Evolutionary conservation across 306 rosid species (phyloP).

Genomic region (Styphnolobium japonicum): DNA sequence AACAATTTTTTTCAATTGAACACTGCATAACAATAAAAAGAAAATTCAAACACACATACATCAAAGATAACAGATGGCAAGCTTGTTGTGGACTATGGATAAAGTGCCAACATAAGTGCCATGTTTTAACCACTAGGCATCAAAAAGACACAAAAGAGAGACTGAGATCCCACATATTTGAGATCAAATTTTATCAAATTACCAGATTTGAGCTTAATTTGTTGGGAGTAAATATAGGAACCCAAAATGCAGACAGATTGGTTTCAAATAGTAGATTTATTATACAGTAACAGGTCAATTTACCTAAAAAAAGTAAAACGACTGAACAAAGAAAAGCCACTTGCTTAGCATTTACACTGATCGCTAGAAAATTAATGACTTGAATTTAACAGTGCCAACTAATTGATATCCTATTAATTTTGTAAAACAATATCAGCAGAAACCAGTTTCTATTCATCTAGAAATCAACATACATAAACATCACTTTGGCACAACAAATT

Average conservation of each 20-base stretch:
- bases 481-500: conserved; percentile 10
- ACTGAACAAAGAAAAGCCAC: background rate
- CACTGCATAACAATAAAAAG: conserved; percentile 1
- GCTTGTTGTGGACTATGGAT: background rate
- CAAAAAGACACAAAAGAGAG: background rate
- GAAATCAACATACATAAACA: background rate
- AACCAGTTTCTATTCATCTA: background rate
- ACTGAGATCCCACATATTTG: background rate
- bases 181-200: background rate
- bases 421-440: background rate
- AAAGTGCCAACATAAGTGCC: background rate
- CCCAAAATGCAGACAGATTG: conserved; percentile 3
- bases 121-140: conserved; percentile 3
- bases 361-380: background rate
- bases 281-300: background rate
- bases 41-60: conserved; percentile 4
- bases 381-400: conserved; percentile 6
- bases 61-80: background rate
- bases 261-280: background rate
- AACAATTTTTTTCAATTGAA: conserved; percentile 24
- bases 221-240: background rate
- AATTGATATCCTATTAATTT: conserved; percentile 4
- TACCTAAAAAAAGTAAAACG: background rate
- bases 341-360: background rate
- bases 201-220: background rate